Conservation (phyloP, 768 basidiomycete species). For the Phylloporus sp. region DNA sequence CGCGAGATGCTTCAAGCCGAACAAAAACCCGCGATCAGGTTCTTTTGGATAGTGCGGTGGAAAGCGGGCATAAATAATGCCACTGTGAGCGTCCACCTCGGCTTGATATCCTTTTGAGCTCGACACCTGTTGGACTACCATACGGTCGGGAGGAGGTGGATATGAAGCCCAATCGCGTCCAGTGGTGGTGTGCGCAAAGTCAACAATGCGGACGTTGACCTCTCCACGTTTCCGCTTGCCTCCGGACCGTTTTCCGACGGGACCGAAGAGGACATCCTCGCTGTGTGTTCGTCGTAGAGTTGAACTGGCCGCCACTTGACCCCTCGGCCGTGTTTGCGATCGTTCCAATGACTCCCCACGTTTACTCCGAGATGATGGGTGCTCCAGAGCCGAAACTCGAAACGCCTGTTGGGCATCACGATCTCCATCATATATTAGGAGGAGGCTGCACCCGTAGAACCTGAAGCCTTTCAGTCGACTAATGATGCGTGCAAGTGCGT, state of each 20-base stretch:
- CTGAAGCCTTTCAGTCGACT: slow-evolving; percentile 89
- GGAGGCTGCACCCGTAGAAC: slow-evolving; percentile 95
- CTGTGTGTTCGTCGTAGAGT: slow-evolving; percentile 70
- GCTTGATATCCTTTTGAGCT: slow-evolving; percentile 76
- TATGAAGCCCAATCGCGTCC: slow-evolving; percentile 84
- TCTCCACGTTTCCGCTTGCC: slow-evolving; percentile 83
- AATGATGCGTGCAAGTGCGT: slow-evolving; percentile 89
- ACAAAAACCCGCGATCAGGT: slow-evolving; percentile 92
- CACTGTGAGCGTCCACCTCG: slow-evolving; percentile 76
- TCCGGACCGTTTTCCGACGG: slow-evolving; percentile 57
- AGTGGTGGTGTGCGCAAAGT: slow-evolving; percentile 98
- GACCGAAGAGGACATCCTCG: slow-evolving; percentile 72
- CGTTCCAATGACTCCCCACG: slow-evolving; percentile 79
- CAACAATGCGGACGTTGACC: slow-evolving; percentile 93
- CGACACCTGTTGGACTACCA: slow-evolving; percentile 42
- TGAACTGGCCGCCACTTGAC: slow-evolving; percentile 39
- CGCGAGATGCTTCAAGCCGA: slow-evolving; percentile 81
- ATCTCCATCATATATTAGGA: slow-evolving; percentile 98
- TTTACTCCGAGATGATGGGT: slow-evolving; percentile 62
- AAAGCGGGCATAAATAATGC: slow-evolving; percentile 86
- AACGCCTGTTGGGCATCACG: slow-evolving; percentile 78
- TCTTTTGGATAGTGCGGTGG: slow-evolving; percentile 87
- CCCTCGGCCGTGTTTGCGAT: slow-evolving; percentile 38
- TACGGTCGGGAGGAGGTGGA: slow-evolving; percentile 43
- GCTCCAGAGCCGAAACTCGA: slow-evolving; percentile 56